These are phyloP conservation scores for Silene noctiflora DNA, from an alignment of 179 eudicot species.

Conservation along the genomic window DNA sequence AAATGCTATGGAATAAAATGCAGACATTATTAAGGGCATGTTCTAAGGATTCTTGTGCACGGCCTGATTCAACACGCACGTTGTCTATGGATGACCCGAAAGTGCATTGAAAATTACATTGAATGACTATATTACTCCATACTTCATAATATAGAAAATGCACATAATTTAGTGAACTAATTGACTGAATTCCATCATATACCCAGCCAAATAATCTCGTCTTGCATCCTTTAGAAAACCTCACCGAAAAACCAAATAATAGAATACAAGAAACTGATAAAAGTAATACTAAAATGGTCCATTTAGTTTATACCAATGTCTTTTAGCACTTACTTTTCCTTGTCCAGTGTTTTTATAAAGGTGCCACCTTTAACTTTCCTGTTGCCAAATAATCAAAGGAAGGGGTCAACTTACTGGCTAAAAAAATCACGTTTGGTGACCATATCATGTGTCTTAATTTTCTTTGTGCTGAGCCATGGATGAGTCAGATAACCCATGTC, in stretches of 20 bases:
- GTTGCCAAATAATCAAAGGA: neutral
- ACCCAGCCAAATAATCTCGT: neutral
- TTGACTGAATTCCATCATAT: neutral
- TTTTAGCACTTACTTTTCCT: neutral
- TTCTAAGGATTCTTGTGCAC: neutral
- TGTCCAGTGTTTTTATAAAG: neutral
- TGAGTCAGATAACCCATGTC: conserved; percentile 18
- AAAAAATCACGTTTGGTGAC: conserved; percentile 20
- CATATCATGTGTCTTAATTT: neutral
- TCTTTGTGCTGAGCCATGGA: conserved; percentile 20
- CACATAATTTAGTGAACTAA: neutral
- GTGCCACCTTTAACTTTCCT: neutral
- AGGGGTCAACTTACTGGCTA: conserved; percentile 18
- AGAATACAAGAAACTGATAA: neutral
- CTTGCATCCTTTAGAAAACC: neutral
- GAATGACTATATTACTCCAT: too few relatives aligned
- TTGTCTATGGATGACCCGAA: too few relatives aligned
- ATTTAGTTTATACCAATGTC: conserved; percentile 4
- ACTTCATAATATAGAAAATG: neutral
- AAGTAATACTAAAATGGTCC: neutral
- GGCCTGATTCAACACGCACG: neutral
- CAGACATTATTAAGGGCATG: neutral
- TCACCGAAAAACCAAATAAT: neutral
- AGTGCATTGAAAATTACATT: too few relatives aligned
- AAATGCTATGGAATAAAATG: neutral